These are phyloP conservation scores for Chytriomyces confervae DNA, from an alignment of 192 early-diverging fungal genomes.

Conservation along the genomic window DNA sequence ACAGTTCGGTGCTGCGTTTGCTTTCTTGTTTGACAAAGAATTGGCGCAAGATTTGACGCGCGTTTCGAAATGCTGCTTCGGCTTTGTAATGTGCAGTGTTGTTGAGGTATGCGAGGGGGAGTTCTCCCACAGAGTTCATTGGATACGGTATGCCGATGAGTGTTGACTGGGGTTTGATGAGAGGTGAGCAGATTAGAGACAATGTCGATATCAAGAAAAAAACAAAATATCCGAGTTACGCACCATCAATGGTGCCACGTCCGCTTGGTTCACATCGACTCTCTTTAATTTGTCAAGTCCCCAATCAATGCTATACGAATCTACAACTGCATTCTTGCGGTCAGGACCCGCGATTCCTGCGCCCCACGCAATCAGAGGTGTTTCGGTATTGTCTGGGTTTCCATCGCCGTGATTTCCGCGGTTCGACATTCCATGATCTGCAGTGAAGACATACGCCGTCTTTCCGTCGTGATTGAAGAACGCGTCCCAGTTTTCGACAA, in stretches of 20 bases:
- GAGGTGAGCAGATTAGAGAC: too few relatives aligned
- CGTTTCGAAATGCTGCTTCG: constrained; percentile 77
- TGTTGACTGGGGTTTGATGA: constrained; percentile 59
- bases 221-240: constrained; percentile 19
- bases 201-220: constrained; percentile 2
- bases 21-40: constrained; percentile 81
- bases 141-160: constrained; percentile 87
- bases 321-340: constrained; percentile 60
- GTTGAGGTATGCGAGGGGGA: constrained; percentile 82
- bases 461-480: constrained; percentile 82
- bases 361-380: constrained; percentile 96
- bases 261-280: constrained; percentile 90
- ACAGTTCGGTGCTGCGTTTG: constrained; percentile 78
- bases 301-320: constrained; percentile 73
- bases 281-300: constrained; percentile 61
- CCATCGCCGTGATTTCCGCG: constrained; percentile 93
- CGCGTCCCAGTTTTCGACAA: constrained; percentile 71
- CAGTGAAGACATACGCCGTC: constrained; percentile 88
- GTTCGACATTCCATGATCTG: constrained; percentile 97
- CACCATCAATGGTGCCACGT: constrained; percentile 94
- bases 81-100: constrained; percentile 76
- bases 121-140: constrained; percentile 90
- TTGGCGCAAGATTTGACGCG: constrained; percentile 83
- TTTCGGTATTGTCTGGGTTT: constrained; percentile 92
- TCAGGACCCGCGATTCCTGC: constrained; percentile 82